phyloP scores from a whole-genome alignment of 768 basidiomycete species.

The Amyloporia xantha region DNA sequence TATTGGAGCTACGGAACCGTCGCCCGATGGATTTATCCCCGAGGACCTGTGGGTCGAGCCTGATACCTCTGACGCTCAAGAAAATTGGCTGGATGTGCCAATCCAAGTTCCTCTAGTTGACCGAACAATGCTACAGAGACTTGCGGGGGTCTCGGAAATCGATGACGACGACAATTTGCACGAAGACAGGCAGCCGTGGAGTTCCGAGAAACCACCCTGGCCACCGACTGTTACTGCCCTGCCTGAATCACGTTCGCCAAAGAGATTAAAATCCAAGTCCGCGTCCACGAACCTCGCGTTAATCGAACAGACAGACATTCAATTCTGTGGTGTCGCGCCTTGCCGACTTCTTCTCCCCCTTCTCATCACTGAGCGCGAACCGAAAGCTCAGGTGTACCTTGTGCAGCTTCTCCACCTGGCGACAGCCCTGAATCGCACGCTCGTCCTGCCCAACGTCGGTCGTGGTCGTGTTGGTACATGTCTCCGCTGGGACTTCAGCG shows the following conservation, averaged over 20 bases:
- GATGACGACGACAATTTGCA: background rate
- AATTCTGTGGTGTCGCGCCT: constrained; percentile 18
- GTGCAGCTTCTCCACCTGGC: constrained; percentile 46
- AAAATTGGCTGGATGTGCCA: background rate
- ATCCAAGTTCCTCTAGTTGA: background rate
- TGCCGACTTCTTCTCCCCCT: constrained; percentile 46
- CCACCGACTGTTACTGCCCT: constrained; percentile 30
- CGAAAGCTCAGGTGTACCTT: constrained; percentile 51
- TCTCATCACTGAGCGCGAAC: constrained; percentile 50
- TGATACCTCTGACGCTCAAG: background rate
- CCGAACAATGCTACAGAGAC: background rate
- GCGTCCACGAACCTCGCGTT: background rate
- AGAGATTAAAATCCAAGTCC: background rate
- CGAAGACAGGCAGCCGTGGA: background rate
- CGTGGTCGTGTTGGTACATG: constrained; percentile 49
- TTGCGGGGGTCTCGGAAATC: background rate
- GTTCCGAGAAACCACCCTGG: constrained; percentile 11
- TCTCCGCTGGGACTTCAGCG: constrained; percentile 39
- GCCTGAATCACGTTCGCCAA: constrained; percentile 23
- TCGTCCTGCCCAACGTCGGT: constrained; percentile 57
- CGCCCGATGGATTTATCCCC: background rate
- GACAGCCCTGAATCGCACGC: constrained; percentile 40
- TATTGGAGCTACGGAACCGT: too few relatives aligned
- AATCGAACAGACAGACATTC: constrained; percentile 14
- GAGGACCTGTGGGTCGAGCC: background rate